Base-by-base conservation (phyloP, 305 asterid species). In the Fraxinus nigra region DNA sequence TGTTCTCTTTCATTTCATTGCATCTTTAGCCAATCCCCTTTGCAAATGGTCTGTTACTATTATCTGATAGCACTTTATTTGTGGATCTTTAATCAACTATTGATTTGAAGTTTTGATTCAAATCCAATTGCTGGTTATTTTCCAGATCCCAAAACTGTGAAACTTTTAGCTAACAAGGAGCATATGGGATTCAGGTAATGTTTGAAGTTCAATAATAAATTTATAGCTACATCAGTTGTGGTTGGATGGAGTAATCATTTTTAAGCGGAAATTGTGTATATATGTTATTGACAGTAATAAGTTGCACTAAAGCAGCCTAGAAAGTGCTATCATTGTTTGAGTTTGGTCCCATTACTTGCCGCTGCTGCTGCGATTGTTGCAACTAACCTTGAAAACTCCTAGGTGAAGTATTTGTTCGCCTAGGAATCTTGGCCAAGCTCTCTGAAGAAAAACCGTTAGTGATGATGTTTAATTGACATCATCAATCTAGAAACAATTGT, bases 101-200 rank as follows among this genome's bases (percentile, higher is more conserved):
- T 30, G 35, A 37, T 20, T 46, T 43, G 67, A 46, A 78, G 78
- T 80, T 81, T 78, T 79, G 34, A 33, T 63, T 46, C 72, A 73
- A 69, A n/a, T 32, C 77, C 28, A 4, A 38, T 13, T 35, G 30
- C 33, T 38, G 67, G 32, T 16, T 82, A 84, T 48, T 81, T 72
- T 81, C 59, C 86, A 95, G 99, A 95, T 75, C 99, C 98, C 77
- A 95, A 90, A 87, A 92, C 93, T 34, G 93, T 95, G 85, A 95
- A 93, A 91, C 91, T 93, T 81, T 95, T 88, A 82, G 91, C 97
- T 78, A 95, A 95, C 90, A 91, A 86, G 92, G 95, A 95, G 89
- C 95, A 95, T 90, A 95, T 95, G 94, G 99, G 99, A 56, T 94
- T 95, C 90, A 95, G 98, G 98, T 95, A 87, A 74, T 20, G 37